Percentiles rank a stretch among this genome's conserved stretches.
phyloP scores from a whole-genome alignment of 805 yeast species.

The Isabelozyma rhagii region DNA sequence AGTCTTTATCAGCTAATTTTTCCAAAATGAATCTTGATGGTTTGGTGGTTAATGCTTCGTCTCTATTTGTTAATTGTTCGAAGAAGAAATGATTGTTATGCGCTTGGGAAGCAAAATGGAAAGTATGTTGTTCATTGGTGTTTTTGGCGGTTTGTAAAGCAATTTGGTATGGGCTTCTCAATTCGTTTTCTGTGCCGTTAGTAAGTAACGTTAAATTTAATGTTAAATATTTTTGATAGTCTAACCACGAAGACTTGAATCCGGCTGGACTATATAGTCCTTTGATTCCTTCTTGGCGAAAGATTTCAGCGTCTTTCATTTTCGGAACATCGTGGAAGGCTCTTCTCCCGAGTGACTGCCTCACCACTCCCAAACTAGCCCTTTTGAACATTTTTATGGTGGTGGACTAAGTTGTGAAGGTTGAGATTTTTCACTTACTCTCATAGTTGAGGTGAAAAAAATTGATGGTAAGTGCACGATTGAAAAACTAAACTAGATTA shows the following conservation, averaged over 20 bases:
- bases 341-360: constrained; percentile 16
- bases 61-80: constrained; percentile 49
- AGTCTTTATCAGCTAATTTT: constrained; percentile 31
- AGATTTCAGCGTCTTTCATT: constrained; percentile 40
- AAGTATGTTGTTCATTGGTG: constrained; percentile 63
- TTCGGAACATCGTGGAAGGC: constrained; percentile 63
- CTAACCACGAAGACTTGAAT: constrained; percentile 73
- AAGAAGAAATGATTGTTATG: constrained; percentile 91
- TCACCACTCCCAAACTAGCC: neutral
- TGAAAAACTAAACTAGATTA: too few relatives aligned
- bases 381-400: neutral
- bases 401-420: neutral
- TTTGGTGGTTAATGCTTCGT: constrained; percentile 28
- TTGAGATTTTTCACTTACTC: neutral
- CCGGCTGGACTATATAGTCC: constrained; percentile 67
- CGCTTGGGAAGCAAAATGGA: constrained; percentile 86
- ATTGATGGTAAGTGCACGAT: neutral
- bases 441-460: neutral
- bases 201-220: constrained; percentile 62
- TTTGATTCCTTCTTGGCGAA: constrained; percentile 48
- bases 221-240: constrained; percentile 68
- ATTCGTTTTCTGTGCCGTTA: constrained; percentile 76
- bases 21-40: constrained; percentile 39
- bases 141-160: constrained; percentile 63
- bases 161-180: constrained; percentile 71